Percentiles rank a stretch among this genome's conserved stretches.
phyloP scores from a whole-genome alignment of 352 stramenopile genomes.

The Pythium volutum region DNA sequence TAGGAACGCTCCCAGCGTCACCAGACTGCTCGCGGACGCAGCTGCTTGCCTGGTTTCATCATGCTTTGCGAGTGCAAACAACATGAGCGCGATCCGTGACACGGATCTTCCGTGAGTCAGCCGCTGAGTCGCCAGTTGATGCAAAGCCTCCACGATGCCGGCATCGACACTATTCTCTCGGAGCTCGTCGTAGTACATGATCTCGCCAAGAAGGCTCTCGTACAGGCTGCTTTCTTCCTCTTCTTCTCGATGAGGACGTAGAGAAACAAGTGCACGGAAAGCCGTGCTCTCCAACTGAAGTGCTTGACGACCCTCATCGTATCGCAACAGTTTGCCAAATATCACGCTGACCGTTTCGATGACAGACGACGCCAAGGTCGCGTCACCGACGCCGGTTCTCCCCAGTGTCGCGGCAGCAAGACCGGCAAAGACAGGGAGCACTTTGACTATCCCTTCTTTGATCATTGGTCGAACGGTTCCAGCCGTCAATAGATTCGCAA shows the following conservation, averaged over 20 bases:
- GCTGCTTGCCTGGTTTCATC: conserved; percentile 42
- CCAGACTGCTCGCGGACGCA: conserved; percentile 34
- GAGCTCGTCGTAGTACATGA: conserved; percentile 55
- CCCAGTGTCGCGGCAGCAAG: conserved; percentile 12
- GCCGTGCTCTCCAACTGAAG: conserved; percentile 43
- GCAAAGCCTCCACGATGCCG: conserved; percentile 51
- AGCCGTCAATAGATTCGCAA: conserved; percentile 61
- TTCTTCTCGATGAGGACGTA: conserved; percentile 1
- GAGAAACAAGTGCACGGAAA: conserved; percentile 44
- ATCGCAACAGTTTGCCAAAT: conserved; percentile 54
- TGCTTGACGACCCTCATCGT: conserved; percentile 40
- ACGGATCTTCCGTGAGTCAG: neutral
- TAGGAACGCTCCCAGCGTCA: conserved; percentile 34
- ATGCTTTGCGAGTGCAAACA: conserved; percentile 53
- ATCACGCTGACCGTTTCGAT: conserved; percentile 46
- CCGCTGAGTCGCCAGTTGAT: conserved; percentile 20
- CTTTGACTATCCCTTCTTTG: conserved; percentile 61
- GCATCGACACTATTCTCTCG: conserved; percentile 47
- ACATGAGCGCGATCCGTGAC: conserved; percentile 36
- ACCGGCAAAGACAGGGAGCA: conserved; percentile 45
- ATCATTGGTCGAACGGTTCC: conserved; percentile 67
- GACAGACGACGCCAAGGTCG: conserved; percentile 15
- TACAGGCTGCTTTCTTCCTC: conserved; percentile 23
- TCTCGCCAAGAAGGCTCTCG: conserved; percentile 45
- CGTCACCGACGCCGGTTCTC: neutral